Evolutionary conservation across 1,284 basidiomycete species (phyloP).

Genomic region (Thecaphora thlaspeos): DNA sequence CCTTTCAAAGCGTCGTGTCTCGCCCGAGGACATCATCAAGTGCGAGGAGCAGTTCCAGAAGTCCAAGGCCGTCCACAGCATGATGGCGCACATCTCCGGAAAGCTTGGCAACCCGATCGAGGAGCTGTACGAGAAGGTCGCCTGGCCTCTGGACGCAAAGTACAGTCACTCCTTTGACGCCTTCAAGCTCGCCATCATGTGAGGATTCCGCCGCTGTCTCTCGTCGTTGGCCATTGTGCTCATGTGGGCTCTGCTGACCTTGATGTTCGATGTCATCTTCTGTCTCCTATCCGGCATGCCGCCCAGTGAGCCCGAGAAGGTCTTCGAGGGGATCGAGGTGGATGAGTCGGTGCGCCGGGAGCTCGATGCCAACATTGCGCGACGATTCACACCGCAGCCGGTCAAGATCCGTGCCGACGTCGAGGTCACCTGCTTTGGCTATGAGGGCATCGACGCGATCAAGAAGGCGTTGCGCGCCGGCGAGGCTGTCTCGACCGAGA

Average conservation of each 20-base stretch:
- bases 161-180: conserved; percentile 97
- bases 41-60: conserved; percentile 99
- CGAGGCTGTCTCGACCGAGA: conserved; percentile 79
- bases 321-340: conserved; percentile 72
- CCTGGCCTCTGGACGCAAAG: conserved; percentile 87
- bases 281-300: background rate
- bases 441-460: conserved; percentile 96
- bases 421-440: conserved; percentile 94
- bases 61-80: conserved; percentile 67
- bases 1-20: conserved; percentile 97
- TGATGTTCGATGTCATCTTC: too few relatives aligned
- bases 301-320: conserved; percentile 78
- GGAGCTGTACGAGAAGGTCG: conserved; percentile 82
- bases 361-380: conserved; percentile 83
- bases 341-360: conserved; percentile 67
- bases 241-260: too few relatives aligned
- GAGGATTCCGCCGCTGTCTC: too few relatives aligned
- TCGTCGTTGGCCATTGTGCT: too few relatives aligned
- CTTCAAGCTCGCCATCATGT: conserved; percentile 94
- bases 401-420: conserved; percentile 98
- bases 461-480: conserved; percentile 86
- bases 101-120: conserved; percentile 64
- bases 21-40: conserved; percentile 95
- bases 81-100: conserved; percentile 54
- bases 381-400: conserved; percentile 93